Evolutionary conservation across 2,329 filamentous ascomycete species (phyloP), one percentile per base, ranked within the genome.

Genomic region (Chaetomium globosum): DNA sequence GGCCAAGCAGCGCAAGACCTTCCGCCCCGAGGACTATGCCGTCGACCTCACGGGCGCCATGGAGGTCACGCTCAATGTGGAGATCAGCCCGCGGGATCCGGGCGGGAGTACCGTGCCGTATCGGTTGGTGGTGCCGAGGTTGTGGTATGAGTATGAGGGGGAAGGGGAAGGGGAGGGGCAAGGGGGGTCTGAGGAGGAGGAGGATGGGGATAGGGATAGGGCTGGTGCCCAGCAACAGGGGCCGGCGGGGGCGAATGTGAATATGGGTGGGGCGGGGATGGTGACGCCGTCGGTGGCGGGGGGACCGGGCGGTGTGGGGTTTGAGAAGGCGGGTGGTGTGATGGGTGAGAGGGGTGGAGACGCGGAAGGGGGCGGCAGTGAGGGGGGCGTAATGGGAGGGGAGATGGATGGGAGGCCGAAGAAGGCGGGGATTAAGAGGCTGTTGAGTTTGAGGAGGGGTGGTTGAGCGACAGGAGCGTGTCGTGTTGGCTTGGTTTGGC

Each of bases 61-160:
- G 10, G 93, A 97, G 70, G 89, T 99, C 43, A 90, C 87, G 59
- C 78, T 99, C 52, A 97, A 97, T 72, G 87, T 97, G 68, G 95
- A 99, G 78, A 87, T 97, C 67, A 93, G 89, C 72, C 85, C 91
- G 53, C 87, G 87, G 68, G 93, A 99, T 72, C 94, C 95, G 0
- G 85, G 90, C 0, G 96, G 95, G 16, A 92, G 92, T 69, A 99
- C 95, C 0, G 86, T 87, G 59, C 92, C 93, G 9, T 99, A 99
- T 76, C 84, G 92, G 48, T 79, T 99, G 5, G 83, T 98, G 1
- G 89, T 99, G 5, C 95, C 96, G 12, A 87, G 87, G 61, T 80
- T 99, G 59, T 84, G 83, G 77, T 88, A 88, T 64, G 82, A 85
- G 59, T 82, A 85, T 66, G 75, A 78, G 19, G 74, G 74, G 1